Evolutionary conservation across 140 eudicot genomes (phyloP), one percentile per base, ranked within the genome.

Genomic region (Anethum foeniculum): DNA sequence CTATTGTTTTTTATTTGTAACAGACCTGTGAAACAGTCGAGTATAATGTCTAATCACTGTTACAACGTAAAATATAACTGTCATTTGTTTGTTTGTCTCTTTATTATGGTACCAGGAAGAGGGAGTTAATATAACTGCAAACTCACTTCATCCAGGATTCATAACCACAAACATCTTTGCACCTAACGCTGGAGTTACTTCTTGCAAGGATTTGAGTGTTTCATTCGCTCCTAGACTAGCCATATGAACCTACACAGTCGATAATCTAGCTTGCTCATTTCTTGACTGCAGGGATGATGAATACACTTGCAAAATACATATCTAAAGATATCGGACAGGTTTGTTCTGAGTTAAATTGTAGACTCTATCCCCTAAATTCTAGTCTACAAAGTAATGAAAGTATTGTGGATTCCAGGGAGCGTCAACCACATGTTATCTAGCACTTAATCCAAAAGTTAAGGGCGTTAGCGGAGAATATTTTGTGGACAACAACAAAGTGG

Each of bases 111-210:
- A 65, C 77, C 91, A 90, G 94, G 96, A 89, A 84, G 97, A 92
- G 81, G 90, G 89, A 71, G 96, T 86, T 25, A 79, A 86, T 21
- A 82, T 94, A 78, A 94, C 98, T 60, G 97, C 94, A 52, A 92
- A 94, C 84, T 92, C 96, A 34, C 85, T 94, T 82, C 97, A 94
- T 82, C 98, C 97, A 5, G 97, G 97, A 79, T 80, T 87, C 39
- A 90, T 94, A 75, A 79, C 91, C 76, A 94, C 98, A 75, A 78
- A 84, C 85, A 91, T 92, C 77, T 77, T 89, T 9, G 15, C 77
- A 48, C 86, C 89, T 14, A 89, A 90, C 80, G 92, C 80, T 75
- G 36, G 88, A 76, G 54, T 89, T 60, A 49, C 90, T 56, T 89
- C 86, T 4, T 87, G 98, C 86, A 85, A 87, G 77, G 23, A 74